These are phyloP conservation scores for Hypoxylon lienhwacheense DNA, from an alignment of 495 filamentous ascomycete genomes.

Conservation along the genomic window DNA sequence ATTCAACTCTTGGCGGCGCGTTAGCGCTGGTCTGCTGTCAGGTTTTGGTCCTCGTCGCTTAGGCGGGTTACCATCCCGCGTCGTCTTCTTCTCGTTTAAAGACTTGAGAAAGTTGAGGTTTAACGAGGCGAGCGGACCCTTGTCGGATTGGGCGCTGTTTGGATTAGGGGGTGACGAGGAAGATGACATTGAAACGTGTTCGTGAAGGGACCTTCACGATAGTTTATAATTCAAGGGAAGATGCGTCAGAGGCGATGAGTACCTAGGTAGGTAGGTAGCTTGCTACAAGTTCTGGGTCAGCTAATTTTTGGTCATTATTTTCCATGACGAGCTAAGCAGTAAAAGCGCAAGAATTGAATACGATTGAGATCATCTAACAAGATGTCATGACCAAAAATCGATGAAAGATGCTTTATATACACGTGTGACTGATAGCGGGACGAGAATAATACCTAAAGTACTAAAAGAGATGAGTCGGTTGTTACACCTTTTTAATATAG, in stretches of 20 bases:
- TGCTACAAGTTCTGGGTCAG: slow-evolving; percentile 36
- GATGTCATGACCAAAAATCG: slow-evolving; percentile 15
- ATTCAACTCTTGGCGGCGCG: slow-evolving; percentile 91
- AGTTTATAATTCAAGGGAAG: slow-evolving; percentile 40
- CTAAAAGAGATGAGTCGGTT: slow-evolving; percentile 33
- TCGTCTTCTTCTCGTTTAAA: slow-evolving; percentile 64
- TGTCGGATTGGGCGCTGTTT: slow-evolving; percentile 45
- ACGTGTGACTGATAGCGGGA: slow-evolving; percentile 26
- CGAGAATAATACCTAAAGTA: slow-evolving; percentile 34
- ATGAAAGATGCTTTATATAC: slow-evolving; percentile 33
- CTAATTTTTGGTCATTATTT: slow-evolving; percentile 36
- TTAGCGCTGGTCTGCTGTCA: slow-evolving; percentile 92
- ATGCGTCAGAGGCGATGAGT: slow-evolving; percentile 45
- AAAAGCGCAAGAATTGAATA: slow-evolving; percentile 11
- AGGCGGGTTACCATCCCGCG: slow-evolving; percentile 78
- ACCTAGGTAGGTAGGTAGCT: no score
- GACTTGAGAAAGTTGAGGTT: slow-evolving; percentile 62
- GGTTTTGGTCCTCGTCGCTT: slow-evolving; percentile 95
- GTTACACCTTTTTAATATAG: slow-evolving; percentile 26
- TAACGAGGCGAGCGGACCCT: slow-evolving; percentile 54
- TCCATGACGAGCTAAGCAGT: slow-evolving; percentile 8
- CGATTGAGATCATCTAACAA: slow-evolving; percentile 25
- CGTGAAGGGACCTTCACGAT: slow-evolving; percentile 41
- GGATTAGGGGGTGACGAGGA: slow-evolving; percentile 43
- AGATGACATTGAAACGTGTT: slow-evolving; percentile 47